Evolutionary conservation across 73 alveolate genomes (phyloP).

Genomic region (Uronychia binucleata): DNA sequence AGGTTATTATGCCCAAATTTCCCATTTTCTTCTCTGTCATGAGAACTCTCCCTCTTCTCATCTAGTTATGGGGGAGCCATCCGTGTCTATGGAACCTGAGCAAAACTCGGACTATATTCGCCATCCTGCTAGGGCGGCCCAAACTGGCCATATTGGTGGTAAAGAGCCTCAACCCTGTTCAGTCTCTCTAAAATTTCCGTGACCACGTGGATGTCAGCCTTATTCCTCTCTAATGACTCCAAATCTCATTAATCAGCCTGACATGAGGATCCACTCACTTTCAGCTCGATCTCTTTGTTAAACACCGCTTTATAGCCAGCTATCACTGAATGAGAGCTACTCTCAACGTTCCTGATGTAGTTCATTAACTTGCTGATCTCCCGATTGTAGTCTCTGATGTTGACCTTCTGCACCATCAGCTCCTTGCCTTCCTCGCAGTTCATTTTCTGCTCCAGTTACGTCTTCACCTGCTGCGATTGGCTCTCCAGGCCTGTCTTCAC

Average conservation of each 20-base stretch:
- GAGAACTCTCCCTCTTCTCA: too few species aligned
- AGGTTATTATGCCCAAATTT: too few species aligned
- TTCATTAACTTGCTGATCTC: constrained; percentile 7
- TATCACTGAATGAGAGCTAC: constrained; percentile 4
- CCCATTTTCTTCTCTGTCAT: too few species aligned
- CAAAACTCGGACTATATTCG: too few species aligned
- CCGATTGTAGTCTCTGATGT: constrained; percentile 4
- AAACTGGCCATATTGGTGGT: background rate
- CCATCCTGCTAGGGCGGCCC: too few species aligned
- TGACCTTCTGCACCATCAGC: background rate
- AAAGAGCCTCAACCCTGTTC: constrained; percentile 12
- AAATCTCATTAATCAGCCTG: constrained; percentile 30
- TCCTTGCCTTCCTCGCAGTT: constrained; percentile 1
- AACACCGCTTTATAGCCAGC: constrained; percentile 33
- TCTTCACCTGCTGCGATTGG: background rate
- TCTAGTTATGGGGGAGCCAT: too few species aligned
- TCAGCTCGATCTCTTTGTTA: constrained; percentile 20
- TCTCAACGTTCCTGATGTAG: background rate
- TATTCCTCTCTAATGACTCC: constrained; percentile 9
- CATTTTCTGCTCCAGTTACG: background rate
- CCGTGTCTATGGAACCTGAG: too few species aligned
- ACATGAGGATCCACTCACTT: background rate
- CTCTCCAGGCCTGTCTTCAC: constrained; percentile 16
- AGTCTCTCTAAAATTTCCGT: constrained; percentile 21
- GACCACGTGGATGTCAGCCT: constrained; percentile 17